Evolutionary conservation across 2,329 filamentous ascomycete species (phyloP).

Genomic region (Leptodontidium sp.): DNA sequence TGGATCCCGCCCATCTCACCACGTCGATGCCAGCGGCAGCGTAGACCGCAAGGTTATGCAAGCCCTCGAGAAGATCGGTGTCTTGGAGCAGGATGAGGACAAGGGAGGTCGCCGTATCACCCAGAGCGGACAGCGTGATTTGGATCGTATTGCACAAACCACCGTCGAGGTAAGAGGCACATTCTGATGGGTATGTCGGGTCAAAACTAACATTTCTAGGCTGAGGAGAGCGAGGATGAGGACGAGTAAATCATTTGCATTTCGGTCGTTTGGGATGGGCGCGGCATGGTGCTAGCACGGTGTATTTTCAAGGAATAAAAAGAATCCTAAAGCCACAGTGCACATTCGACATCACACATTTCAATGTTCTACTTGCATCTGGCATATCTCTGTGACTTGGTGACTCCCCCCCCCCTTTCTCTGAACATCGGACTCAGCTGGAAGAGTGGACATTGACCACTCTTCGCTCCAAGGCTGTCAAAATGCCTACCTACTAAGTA

Average conservation of each 20-base stretch:
- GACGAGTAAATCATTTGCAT: conserved; percentile 29
- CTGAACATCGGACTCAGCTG: background rate
- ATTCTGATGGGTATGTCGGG: conserved; percentile 44
- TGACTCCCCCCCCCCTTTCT: background rate
- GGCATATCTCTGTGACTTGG: background rate
- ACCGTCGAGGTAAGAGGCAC: conserved; percentile 77
- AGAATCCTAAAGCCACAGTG: conserved; percentile 24
- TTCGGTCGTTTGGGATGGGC: conserved; percentile 24
- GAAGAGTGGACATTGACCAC: background rate
- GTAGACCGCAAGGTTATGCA: conserved; percentile 99
- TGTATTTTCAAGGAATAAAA: conserved; percentile 30
- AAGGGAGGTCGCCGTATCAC: conserved; percentile 99
- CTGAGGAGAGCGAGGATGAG: conserved; percentile 30
- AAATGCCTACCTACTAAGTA: too few species aligned
- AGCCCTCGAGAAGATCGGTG: conserved; percentile 98
- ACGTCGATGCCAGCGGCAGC: conserved; percentile 93
- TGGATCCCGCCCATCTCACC: conserved; percentile 87
- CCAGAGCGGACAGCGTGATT: conserved; percentile 97
- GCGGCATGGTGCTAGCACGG: conserved; percentile 29
- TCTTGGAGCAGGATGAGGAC: conserved; percentile 96
- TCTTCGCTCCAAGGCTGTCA: too few species aligned
- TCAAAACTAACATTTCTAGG: conserved; percentile 7
- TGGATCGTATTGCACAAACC: conserved; percentile 91
- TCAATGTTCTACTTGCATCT: background rate
- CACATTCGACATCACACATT: conserved; percentile 15